phyloP scores from a whole-genome alignment of 2,329 filamentous ascomycete species.

The Xylariomycetidae sp. region DNA sequence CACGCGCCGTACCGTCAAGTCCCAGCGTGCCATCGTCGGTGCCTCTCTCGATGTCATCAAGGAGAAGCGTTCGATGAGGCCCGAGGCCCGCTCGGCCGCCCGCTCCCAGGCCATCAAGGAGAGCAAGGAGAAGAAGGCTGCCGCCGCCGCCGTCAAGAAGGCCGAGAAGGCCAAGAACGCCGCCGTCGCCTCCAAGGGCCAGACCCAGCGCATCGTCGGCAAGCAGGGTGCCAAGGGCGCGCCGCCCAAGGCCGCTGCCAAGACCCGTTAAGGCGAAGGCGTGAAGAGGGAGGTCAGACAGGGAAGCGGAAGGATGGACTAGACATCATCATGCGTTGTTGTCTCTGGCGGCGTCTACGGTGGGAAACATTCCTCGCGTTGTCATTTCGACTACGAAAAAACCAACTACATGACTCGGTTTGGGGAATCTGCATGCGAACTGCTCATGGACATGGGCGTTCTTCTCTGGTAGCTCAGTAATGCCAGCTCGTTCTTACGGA shows the following conservation, averaged over 20 bases:
- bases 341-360: slow-evolving; percentile 30
- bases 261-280: slow-evolving; percentile 63
- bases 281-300: slow-evolving; percentile 9
- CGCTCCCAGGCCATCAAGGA: slow-evolving; percentile 89
- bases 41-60: slow-evolving; percentile 99
- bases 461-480: slow-evolving; percentile 27
- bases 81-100: slow-evolving; percentile 89
- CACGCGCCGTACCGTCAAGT: slow-evolving; percentile 94
- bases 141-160: slow-evolving; percentile 88
- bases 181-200: slow-evolving; percentile 66
- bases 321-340: slow-evolving; percentile 19
- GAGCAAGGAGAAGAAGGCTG: slow-evolving; percentile 97
- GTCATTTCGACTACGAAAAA: slow-evolving; percentile 18
- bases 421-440: slow-evolving; percentile 22
- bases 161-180: slow-evolving; percentile 97
- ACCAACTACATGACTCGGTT: slow-evolving; percentile 23
- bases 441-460: slow-evolving; percentile 25
- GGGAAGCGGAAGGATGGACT: slow-evolving; percentile 13
- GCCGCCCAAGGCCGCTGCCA: slow-evolving; percentile 76
- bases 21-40: slow-evolving; percentile 98
- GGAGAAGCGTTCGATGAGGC: slow-evolving; percentile 92
- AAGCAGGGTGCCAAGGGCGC: slow-evolving; percentile 97
- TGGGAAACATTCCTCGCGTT: slow-evolving; percentile 25
- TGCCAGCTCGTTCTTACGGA: slow-evolving; percentile 26
- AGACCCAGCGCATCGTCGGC: slow-evolving; percentile 75